Percentiles rank a stretch among this genome's conserved stretches.
Evolutionary conservation across 2,329 filamentous ascomycete species (phyloP).

Genomic region (Chrysosporium keratinophilum): DNA sequence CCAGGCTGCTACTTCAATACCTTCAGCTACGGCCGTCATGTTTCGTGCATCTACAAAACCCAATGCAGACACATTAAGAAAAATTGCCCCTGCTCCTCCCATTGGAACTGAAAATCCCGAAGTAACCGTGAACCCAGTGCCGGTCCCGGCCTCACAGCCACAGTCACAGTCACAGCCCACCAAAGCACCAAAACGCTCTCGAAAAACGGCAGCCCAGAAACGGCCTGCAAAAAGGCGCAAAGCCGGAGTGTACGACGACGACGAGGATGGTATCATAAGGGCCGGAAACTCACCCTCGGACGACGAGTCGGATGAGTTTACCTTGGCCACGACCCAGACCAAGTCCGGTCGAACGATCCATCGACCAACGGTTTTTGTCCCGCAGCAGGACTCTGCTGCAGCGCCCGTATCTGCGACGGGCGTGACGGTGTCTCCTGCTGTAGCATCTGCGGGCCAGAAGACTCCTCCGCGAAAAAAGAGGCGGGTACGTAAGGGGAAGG

Average conservation of each 20-base stretch:
- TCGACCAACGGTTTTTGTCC: conserved; percentile 53
- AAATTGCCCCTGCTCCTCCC: conserved; percentile 7
- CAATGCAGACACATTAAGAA: neutral
- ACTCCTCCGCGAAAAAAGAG: conserved; percentile 49
- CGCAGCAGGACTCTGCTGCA: conserved; percentile 14
- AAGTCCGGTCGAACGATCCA: conserved; percentile 64
- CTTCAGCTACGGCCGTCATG: neutral
- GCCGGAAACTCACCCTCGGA: conserved; percentile 31
- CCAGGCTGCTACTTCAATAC: neutral
- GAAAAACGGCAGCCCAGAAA: conserved; percentile 8
- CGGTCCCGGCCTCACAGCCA: neutral
- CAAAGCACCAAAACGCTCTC: conserved; percentile 1
- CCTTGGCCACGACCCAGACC: conserved; percentile 54
- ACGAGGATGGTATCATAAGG: conserved; percentile 27
- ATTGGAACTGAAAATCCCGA: too few species aligned
- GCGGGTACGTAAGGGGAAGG: conserved; percentile 36
- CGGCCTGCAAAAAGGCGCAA: conserved; percentile 12
- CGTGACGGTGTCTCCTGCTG: conserved; percentile 8
- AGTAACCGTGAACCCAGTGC: neutral
- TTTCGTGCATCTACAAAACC: neutral
- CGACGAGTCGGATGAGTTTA: conserved; percentile 38
- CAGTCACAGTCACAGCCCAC: neutral
- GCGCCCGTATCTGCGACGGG: conserved; percentile 13
- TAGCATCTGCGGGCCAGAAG: conserved; percentile 21
- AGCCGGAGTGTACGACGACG: conserved; percentile 19